Conservation (phyloP, 306 rosid species). For the Casuarina cunninghamiana region DNA sequence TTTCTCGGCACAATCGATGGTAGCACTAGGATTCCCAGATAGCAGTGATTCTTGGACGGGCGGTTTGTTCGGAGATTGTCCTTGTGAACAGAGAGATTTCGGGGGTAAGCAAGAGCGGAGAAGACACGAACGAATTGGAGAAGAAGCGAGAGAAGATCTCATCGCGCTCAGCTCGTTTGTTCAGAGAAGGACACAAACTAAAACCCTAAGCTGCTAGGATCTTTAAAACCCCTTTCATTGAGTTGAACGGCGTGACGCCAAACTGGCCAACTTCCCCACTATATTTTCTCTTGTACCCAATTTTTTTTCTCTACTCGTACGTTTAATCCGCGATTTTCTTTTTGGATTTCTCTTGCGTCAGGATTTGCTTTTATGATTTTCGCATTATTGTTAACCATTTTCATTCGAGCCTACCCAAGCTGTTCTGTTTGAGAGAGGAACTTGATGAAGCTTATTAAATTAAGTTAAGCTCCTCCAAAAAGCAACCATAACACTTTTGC, state of each 20-base stretch:
- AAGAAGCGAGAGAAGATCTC: slow-evolving; percentile 27
- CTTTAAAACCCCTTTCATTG: background rate
- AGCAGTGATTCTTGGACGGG: background rate
- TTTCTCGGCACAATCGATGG: slow-evolving; percentile 8
- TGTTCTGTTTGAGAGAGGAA: background rate
- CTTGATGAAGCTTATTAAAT: too few relatives aligned
- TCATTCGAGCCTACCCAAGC: too few relatives aligned
- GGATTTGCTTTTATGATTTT: too few relatives aligned
- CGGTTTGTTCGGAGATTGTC: slow-evolving; percentile 1
- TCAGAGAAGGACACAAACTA: background rate
- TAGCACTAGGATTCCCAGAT: background rate
- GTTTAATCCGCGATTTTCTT: too few relatives aligned
- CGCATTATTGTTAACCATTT: too few relatives aligned
- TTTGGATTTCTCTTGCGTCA: too few relatives aligned
- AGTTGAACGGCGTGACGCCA: too few relatives aligned
- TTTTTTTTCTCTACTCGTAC: too few relatives aligned
- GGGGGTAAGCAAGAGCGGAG: slow-evolving; percentile 29
- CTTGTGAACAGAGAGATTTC: slow-evolving; percentile 22
- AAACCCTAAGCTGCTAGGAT: background rate
- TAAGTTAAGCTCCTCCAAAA: too few relatives aligned
- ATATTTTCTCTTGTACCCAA: too few relatives aligned
- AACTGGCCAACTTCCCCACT: too few relatives aligned
- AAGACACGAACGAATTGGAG: slow-evolving; percentile 24
- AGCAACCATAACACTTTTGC: too few relatives aligned
- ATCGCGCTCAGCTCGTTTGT: background rate